Evolutionary conservation across 2,329 filamentous ascomycete species (phyloP), one percentile per base, ranked within the genome.

Genomic region (Lachnum nothofagi): DNA sequence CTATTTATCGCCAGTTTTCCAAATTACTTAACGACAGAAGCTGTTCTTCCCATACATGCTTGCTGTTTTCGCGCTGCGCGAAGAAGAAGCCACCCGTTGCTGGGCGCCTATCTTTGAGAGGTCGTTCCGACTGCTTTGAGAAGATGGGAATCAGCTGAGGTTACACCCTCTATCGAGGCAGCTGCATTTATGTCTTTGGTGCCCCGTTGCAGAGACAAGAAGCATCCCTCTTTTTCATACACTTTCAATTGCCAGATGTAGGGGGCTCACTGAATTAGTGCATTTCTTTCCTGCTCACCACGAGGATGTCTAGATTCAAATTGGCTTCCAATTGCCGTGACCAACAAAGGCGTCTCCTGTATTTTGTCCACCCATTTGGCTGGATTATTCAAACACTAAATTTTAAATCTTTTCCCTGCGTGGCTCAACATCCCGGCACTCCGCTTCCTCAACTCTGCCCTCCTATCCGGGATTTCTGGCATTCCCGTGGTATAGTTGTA

Each of bases 111-210:
- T 71, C 70, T 76, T 82, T 77, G 79, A 82, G 76, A 71, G 72
- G 74, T 78, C 77, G 70, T 82, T 79, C 68, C 69, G 77, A 77
- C 73, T 70, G 72, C 75, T 69, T 69, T 75, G 80, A 84, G 71
- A 76, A 75, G 70, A 73, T 77, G 75, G 82, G 82, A 85, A 85
- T 85, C 82, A 85, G 82, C 78, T 76, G 80, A 74, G 82, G 81
- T 82, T 74, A 85, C 79, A 80, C 58, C 42, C n/a, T n/a, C n/a
- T 25, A 42, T 33, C 25, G 12, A 27, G 25, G 25, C n/a, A n/a
- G n/a, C n/a, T n/a, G n/a, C n/a, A n/a, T n/a, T n/a, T n/a, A n/a
- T n/a, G n/a, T n/a, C n/a, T n/a, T n/a, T n/a, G n/a, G n/a, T n/a
- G n/a, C n/a, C n/a, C n/a, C n/a, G n/a, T n/a, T n/a, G n/a, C n/a